Conservation (phyloP, 2,329 filamentous ascomycete genomes). For the Colletotrichum magnum region DNA sequence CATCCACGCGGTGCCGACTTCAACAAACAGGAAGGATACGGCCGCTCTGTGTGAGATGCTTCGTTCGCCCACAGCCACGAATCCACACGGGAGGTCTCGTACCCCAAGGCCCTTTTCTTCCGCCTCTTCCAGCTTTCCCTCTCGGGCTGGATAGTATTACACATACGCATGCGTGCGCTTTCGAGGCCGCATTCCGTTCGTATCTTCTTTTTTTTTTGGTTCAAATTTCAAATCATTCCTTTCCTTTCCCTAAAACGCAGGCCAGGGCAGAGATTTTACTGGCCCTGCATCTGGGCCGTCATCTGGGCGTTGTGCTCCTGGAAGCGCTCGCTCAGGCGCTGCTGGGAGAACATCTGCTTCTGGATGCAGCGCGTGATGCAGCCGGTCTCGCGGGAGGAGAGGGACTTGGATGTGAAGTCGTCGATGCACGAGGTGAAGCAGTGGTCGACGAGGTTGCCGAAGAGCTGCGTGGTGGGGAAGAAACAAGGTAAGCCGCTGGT, state of each 20-base stretch:
- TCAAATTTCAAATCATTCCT: no score
- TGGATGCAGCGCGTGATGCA: constrained; percentile 96
- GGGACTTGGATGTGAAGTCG: constrained; percentile 97
- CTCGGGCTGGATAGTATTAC: constrained; percentile 38
- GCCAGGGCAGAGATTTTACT: constrained; percentile 48
- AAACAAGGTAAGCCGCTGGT: constrained; percentile 9
- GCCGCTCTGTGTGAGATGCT: constrained; percentile 2
- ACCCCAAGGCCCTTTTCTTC: background rate
- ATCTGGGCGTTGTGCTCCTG: constrained; percentile 76
- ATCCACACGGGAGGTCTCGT: constrained; percentile 2
- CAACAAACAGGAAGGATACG: background rate
- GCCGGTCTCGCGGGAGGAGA: constrained; percentile 88
- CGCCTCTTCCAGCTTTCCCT: background rate
- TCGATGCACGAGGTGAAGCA: constrained; percentile 98
- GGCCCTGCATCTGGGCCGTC: constrained; percentile 66
- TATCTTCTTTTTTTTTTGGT: constrained; percentile 6
- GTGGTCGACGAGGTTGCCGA: constrained; percentile 80
- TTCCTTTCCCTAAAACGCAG: constrained; percentile 3
- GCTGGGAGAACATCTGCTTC: constrained; percentile 94
- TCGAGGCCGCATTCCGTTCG: background rate
- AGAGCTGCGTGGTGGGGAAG: constrained; percentile 59
- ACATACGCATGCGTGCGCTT: constrained; percentile 13
- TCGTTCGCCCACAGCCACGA: constrained; percentile 12
- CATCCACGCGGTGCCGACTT: constrained; percentile 13
- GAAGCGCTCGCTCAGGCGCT: constrained; percentile 93